These are phyloP conservation scores for Fraxinus anomala DNA, from an alignment of 257 asterid species.

Conservation along the genomic window DNA sequence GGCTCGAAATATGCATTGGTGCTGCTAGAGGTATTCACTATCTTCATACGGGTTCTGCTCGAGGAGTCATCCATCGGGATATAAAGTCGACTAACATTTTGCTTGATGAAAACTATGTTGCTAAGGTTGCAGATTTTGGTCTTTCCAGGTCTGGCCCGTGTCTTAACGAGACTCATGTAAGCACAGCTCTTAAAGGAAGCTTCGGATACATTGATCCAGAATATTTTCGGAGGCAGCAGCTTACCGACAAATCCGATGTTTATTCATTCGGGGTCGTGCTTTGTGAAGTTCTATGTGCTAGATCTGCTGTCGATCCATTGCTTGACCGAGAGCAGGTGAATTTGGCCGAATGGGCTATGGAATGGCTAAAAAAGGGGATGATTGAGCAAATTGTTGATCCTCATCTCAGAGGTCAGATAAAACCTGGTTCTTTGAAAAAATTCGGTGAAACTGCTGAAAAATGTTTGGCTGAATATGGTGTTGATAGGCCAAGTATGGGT, in stretches of 20 bases:
- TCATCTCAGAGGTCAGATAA: conserved; percentile 10
- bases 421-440: conserved; percentile 1
- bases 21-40: conserved; percentile 21
- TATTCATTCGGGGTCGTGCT: conserved; percentile 18
- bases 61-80: conserved; percentile 20
- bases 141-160: conserved; percentile 20
- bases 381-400: conserved; percentile 17
- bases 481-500: conserved; percentile 19
- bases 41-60: conserved; percentile 19
- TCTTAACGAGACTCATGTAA: conserved; percentile 20
- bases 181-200: conserved; percentile 23
- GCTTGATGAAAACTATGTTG: conserved; percentile 13
- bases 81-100: conserved; percentile 15
- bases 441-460: conserved; percentile 14
- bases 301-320: conserved; percentile 16
- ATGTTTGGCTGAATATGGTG: conserved; percentile 22
- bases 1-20: conserved; percentile 21
- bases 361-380: conserved; percentile 9
- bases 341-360: conserved; percentile 16
- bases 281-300: conserved; percentile 21
- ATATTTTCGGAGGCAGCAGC: conserved; percentile 17
- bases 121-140: conserved; percentile 22
- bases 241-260: conserved; percentile 2
- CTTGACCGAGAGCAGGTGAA: conserved; percentile 14
- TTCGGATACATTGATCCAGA: conserved; percentile 22